A percentile compares a stretch with the other conserved stretches of the same genome.
Conservation (phyloP, 805 yeast species). For the Candida parachauliodes region DNA sequence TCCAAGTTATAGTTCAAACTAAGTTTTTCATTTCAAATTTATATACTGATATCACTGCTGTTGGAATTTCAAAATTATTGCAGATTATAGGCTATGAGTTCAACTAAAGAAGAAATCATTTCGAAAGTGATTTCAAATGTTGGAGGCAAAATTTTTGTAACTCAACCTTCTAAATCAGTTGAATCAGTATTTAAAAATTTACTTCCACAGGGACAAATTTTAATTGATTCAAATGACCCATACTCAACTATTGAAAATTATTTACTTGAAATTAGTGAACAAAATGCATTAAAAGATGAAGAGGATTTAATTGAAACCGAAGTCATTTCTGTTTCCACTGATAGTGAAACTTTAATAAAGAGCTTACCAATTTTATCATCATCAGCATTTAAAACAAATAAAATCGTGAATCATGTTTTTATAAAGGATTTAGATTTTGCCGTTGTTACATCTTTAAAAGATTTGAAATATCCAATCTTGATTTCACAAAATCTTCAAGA, state of each 20-base stretch:
- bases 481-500: slow-evolving; percentile 63
- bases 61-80: neutral
- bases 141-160: slow-evolving; percentile 30
- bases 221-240: slow-evolving; percentile 52
- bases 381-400: slow-evolving; percentile 29
- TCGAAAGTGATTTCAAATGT: slow-evolving; percentile 10
- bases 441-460: slow-evolving; percentile 67
- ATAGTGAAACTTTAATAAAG: slow-evolving; percentile 51
- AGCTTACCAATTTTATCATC: slow-evolving; percentile 56
- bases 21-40: neutral
- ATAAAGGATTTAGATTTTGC: slow-evolving; percentile 62
- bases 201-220: slow-evolving; percentile 20
- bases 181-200: slow-evolving; percentile 25
- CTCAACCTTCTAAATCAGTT: slow-evolving; percentile 47
- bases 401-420: slow-evolving; percentile 61
- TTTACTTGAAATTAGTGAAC: slow-evolving; percentile 2
- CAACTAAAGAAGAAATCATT: slow-evolving; percentile 11
- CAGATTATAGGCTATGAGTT: slow-evolving; percentile 8
- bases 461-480: slow-evolving; percentile 58
- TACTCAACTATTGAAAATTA: slow-evolving; percentile 27
- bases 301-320: slow-evolving; percentile 14
- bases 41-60: neutral
- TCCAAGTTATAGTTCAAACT: neutral
- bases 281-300: slow-evolving; percentile 1
- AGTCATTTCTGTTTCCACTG: slow-evolving; percentile 47